A percentile compares a stretch with the other conserved stretches of the same genome.
These are phyloP conservation scores for Fonsecaea pugnacius DNA, from an alignment of 2,329 filamentous ascomycete genomes.

Conservation along the genomic window DNA sequence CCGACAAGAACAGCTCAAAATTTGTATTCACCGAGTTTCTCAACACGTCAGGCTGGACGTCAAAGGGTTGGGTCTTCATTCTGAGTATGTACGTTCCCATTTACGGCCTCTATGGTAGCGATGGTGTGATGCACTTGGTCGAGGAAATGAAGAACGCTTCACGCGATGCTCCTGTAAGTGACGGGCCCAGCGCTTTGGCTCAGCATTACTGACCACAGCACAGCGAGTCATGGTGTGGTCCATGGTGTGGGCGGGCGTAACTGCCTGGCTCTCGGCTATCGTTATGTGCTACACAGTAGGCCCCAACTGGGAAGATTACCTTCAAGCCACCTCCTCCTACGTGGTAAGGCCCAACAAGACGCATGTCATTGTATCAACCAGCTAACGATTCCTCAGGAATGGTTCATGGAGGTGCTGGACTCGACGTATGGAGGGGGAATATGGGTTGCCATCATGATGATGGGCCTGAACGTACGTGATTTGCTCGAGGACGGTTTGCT, in stretches of 20 bases:
- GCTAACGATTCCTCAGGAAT: conserved; percentile 42
- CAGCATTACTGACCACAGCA: conserved; percentile 48
- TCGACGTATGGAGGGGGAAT: conserved; percentile 43
- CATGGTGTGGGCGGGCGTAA: conserved; percentile 33
- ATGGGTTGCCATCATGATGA: conserved; percentile 34
- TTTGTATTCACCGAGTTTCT: conserved; percentile 63
- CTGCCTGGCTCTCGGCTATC: conserved; percentile 32
- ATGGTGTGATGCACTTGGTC: conserved; percentile 62
- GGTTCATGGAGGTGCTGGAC: conserved; percentile 45
- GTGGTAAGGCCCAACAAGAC: conserved; percentile 20
- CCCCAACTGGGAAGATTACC: conserved; percentile 31
- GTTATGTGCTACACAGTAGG: conserved; percentile 34
- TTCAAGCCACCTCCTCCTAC: conserved; percentile 32
- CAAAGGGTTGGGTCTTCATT: conserved; percentile 65
- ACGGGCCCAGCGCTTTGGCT: conserved; percentile 37
- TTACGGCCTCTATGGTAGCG: conserved; percentile 67
- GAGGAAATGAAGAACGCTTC: conserved; percentile 60
- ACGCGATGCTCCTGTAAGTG: conserved; percentile 31
- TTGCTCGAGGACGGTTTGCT: background rate
- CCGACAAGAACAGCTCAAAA: conserved; percentile 37
- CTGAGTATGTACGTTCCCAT: conserved; percentile 67
- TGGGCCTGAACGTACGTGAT: conserved; percentile 32
- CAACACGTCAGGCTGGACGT: conserved; percentile 48
- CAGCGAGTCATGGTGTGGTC: conserved; percentile 34
- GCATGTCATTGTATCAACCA: background rate